Evolutionary conservation across 164 flowering plant genomes (phyloP).

Genomic region (Tetrastigma voinierianum): DNA sequence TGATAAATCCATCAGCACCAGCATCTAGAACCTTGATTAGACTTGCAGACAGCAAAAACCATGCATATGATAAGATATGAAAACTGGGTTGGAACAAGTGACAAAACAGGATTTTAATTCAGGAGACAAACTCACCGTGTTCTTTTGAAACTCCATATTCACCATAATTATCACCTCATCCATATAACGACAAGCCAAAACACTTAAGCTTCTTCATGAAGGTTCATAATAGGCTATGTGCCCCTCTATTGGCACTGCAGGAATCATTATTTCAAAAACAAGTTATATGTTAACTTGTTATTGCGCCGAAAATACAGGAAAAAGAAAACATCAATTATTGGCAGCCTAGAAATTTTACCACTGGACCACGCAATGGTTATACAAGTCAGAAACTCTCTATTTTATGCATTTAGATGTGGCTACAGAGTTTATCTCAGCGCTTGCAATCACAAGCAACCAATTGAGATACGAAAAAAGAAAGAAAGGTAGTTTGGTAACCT

Average conservation of each 20-base stretch:
- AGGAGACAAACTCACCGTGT: constrained; percentile 64
- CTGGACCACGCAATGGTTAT: too few relatives aligned
- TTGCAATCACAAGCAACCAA: too few relatives aligned
- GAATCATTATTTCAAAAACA: constrained; percentile 7
- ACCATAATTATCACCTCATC: constrained; percentile 98
- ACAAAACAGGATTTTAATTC: background rate
- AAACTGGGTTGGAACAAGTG: background rate
- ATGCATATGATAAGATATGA: background rate
- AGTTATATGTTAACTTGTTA: background rate
- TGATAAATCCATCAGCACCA: background rate
- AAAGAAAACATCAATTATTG: background rate
- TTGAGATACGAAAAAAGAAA: constrained; percentile 4
- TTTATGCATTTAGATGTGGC: too few relatives aligned
- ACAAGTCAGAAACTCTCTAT: too few relatives aligned
- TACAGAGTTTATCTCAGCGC: too few relatives aligned
- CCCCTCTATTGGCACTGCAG: constrained; percentile 80
- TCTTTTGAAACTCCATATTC: constrained; percentile 91
- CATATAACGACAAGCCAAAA: constrained; percentile 88
- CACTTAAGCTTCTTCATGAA: constrained; percentile 97
- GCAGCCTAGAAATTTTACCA: too few relatives aligned
- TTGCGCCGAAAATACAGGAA: background rate
- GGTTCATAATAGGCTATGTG: constrained; percentile 95
- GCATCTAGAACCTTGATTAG: constrained; percentile 2
- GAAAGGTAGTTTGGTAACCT: constrained; percentile 43
- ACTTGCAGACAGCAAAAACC: background rate